These are phyloP conservation scores for Candida schatavii DNA, from an alignment of 805 yeast genomes.

Conservation along the genomic window DNA sequence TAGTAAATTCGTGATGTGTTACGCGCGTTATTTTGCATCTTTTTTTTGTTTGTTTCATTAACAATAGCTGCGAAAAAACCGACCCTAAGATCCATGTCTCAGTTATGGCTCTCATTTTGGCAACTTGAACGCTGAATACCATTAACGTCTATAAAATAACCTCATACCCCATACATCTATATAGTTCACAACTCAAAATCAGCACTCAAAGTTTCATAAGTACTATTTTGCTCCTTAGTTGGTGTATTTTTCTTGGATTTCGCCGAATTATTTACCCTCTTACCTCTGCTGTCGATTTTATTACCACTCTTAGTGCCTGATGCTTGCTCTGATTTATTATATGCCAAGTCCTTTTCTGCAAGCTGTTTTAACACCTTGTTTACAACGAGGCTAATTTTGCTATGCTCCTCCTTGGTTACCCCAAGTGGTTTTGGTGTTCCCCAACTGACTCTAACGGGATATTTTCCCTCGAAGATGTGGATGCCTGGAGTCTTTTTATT, in stretches of 20 bases:
- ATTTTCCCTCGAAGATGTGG: constrained; percentile 25
- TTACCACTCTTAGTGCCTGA: constrained; percentile 1
- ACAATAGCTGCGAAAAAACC: no score
- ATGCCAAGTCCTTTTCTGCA: constrained; percentile 38
- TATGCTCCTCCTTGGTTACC: constrained; percentile 39
- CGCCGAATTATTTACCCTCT: neutral
- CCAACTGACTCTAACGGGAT: constrained; percentile 56
- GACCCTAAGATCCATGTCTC: no score
- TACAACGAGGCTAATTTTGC: constrained; percentile 49
- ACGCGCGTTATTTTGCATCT: no score
- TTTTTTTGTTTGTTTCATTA: no score
- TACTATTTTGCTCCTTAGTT: neutral
- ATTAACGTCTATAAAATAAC: no score
- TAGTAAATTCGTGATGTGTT: no score
- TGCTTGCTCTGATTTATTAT: neutral
- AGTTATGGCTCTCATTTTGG: no score
- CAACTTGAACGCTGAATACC: no score
- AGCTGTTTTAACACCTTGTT: constrained; percentile 51
- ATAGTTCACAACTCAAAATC: constrained; percentile 14
- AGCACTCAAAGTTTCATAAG: constrained; percentile 10
- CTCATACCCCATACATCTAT: neutral
- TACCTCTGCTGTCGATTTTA: neutral
- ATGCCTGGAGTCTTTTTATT: constrained; percentile 31
- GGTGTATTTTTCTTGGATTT: constrained; percentile 5
- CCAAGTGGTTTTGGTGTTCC: constrained; percentile 48